Percentiles rank a stretch among this genome's conserved stretches.
These are phyloP conservation scores for Orychophragmus violaceus DNA, from an alignment of 345 rosid species.

Conservation along the genomic window DNA sequence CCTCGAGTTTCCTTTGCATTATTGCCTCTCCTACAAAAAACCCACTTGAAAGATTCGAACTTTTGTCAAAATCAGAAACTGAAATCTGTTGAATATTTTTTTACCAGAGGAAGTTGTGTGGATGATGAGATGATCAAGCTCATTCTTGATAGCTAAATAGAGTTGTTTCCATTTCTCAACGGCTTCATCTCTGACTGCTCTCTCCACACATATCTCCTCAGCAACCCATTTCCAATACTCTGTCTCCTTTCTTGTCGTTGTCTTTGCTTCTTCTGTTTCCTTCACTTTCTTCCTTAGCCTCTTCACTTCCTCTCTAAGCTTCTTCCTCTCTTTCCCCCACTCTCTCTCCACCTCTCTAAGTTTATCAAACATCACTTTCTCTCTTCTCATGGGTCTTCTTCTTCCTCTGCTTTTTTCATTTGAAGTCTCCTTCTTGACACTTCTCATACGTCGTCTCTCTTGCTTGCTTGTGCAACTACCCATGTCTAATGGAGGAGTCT, in stretches of 20 bases:
- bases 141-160: conserved; percentile 71
- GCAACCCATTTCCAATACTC: conserved; percentile 38
- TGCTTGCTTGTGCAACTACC: conserved; percentile 35
- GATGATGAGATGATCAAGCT: conserved; percentile 79
- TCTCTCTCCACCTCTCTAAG: too few species aligned
- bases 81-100: background rate
- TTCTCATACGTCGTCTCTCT: conserved; percentile 14
- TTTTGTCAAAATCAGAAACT: background rate
- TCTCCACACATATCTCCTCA: conserved; percentile 63
- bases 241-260: conserved; percentile 26
- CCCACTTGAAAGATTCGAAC: conserved; percentile 2
- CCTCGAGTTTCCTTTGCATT: conserved; percentile 42
- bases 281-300: conserved; percentile 40
- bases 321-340: conserved; percentile 40
- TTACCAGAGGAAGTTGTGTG: conserved; percentile 45
- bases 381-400: conserved; percentile 40
- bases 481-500: conserved; percentile 13
- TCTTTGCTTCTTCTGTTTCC: conserved; percentile 44
- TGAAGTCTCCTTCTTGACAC: conserved; percentile 19
- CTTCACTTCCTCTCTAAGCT: conserved; percentile 46
- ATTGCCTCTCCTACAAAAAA: conserved; percentile 39
- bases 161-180: conserved; percentile 86
- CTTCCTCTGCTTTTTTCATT: conserved; percentile 29
- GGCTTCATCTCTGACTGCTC: conserved; percentile 62
- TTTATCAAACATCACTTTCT: conserved; percentile 33